Base-by-base conservation (phyloP, 1,139 yeast genomes). In the Lodderomyces parapsilosis region DNA sequence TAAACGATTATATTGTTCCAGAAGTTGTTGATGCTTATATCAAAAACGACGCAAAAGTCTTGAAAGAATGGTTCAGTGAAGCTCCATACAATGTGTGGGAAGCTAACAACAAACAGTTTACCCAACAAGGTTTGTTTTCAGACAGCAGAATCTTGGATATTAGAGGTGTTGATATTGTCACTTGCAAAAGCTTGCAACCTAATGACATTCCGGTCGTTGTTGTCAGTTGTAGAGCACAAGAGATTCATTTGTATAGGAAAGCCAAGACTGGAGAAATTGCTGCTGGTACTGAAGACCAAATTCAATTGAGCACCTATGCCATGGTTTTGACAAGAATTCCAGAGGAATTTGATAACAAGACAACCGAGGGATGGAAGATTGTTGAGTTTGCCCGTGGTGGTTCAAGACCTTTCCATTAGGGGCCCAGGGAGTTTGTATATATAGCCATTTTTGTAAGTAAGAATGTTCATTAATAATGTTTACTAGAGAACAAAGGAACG, bases 291-390 rank as follows among this genome's bases (percentile, higher is more conserved):
- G 96, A 90, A 61, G 96, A 93, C 59, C 90, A 89, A 65, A 90
- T 94, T 54, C 84, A 89, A 64, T 78, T 89, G 76, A 85, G 96
- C 56, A 86, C 96, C 11, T 94, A 94, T 62, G 98, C 96, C 39
- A 84, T 94, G 91, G 99, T 93, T 23, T 74, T 94, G 58, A 90
- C 99, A 22, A 81, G 99, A 66, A 74, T 87, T 43, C 91, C 96
- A 9, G 99, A 91, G 63, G 91, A 91, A 51, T 81, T 94, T 60
- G 96, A 84, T 49, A 88, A 94, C 62, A 77, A 79, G 45, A 90
- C 84, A 56, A 94, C 99, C 22, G 96, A 89, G 59, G 99, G 99
- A 35, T 94, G 99, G 99, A 89, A 88, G 71, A 83, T 94, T 45
- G 69, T 93, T 59, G 99, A 94, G 67, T 87, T 94, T 62, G 97